A percentile compares a stretch with the other conserved stretches of the same genome.
Evolutionary conservation across 352 stramenopile species (phyloP).

Genomic region (Phytophthora pluvialis): DNA sequence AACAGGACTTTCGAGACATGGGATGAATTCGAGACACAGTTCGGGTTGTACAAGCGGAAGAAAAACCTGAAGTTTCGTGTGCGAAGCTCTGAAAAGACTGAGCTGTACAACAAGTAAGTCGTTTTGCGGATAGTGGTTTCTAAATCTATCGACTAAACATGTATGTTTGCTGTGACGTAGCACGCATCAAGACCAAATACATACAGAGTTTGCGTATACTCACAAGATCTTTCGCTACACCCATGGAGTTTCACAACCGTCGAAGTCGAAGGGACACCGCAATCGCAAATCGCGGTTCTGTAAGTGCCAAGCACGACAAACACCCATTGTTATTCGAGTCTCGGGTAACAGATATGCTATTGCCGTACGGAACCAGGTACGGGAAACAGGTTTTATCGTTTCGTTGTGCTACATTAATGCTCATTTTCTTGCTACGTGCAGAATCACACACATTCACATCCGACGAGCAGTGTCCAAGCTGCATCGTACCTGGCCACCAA

Average conservation of each 20-base stretch:
- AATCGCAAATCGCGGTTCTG: constrained; percentile 4
- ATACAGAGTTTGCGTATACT: constrained; percentile 1
- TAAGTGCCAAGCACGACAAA: constrained; percentile 1
- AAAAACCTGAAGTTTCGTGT: constrained; percentile 5
- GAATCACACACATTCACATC: too few species aligned
- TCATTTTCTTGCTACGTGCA: background rate
- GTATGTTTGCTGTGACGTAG: background rate
- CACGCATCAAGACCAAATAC: constrained; percentile 1
- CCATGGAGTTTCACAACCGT: constrained; percentile 10
- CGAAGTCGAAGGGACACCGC: constrained; percentile 11
- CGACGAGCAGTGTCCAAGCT: too few species aligned
- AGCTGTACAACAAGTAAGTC: background rate
- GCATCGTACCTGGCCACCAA: background rate
- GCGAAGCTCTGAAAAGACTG: background rate
- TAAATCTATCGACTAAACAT: background rate
- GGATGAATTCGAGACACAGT: background rate
- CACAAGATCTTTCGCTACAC: constrained; percentile 13
- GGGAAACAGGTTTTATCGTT: background rate
- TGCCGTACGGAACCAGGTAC: background rate
- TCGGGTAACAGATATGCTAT: background rate
- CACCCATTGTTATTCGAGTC: too few species aligned
- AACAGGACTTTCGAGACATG: background rate
- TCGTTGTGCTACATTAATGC: background rate
- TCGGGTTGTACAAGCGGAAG: constrained; percentile 8
- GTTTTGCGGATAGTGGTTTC: background rate